A percentile compares a stretch with the other conserved stretches of the same genome.
phyloP scores from a whole-genome alignment of 208 protist genomes.

The Acanthamoeba rhysodes region DNA sequence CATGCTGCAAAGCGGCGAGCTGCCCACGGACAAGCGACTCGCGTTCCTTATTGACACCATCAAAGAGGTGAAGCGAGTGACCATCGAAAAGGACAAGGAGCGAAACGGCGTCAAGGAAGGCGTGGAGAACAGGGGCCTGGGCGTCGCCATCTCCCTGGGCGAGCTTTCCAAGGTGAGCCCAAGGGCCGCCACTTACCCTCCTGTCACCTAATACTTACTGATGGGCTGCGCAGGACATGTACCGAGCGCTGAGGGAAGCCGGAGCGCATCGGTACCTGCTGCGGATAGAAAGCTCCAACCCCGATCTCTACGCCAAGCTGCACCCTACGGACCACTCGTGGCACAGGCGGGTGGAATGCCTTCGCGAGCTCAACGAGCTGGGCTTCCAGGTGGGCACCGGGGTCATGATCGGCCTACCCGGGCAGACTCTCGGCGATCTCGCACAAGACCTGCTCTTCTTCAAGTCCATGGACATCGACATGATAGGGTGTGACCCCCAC shows the following conservation, averaged over 20 bases:
- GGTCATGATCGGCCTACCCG: slow-evolving; percentile 86
- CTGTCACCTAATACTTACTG: background rate
- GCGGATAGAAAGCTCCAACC: slow-evolving; percentile 88
- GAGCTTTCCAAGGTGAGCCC: slow-evolving; percentile 76
- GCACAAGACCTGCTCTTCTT: slow-evolving; percentile 86
- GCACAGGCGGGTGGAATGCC: slow-evolving; percentile 72
- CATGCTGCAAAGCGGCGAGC: slow-evolving; percentile 84
- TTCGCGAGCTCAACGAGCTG: slow-evolving; percentile 79
- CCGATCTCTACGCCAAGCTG: slow-evolving; percentile 83
- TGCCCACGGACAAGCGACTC: slow-evolving; percentile 75
- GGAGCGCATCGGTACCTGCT: slow-evolving; percentile 85
- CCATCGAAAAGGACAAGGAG: slow-evolving; percentile 51
- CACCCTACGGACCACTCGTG: slow-evolving; percentile 85
- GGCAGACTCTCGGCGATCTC: slow-evolving; percentile 84
- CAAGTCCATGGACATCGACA: slow-evolving; percentile 80
- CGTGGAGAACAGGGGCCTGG: slow-evolving; percentile 72
- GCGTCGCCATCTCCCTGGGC: slow-evolving; percentile 83
- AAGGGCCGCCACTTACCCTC: background rate
- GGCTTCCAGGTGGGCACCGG: slow-evolving; percentile 82
- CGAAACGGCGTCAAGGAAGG: slow-evolving; percentile 23
- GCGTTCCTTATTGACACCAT: slow-evolving; percentile 75
- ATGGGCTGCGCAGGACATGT: slow-evolving; percentile 46
- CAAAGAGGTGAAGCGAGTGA: slow-evolving; percentile 14
- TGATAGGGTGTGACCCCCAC: slow-evolving; percentile 80
- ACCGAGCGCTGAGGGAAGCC: slow-evolving; percentile 80